Conservation (phyloP, 2,329 filamentous ascomycete genomes). For the Fusarium austroafricanum region DNA sequence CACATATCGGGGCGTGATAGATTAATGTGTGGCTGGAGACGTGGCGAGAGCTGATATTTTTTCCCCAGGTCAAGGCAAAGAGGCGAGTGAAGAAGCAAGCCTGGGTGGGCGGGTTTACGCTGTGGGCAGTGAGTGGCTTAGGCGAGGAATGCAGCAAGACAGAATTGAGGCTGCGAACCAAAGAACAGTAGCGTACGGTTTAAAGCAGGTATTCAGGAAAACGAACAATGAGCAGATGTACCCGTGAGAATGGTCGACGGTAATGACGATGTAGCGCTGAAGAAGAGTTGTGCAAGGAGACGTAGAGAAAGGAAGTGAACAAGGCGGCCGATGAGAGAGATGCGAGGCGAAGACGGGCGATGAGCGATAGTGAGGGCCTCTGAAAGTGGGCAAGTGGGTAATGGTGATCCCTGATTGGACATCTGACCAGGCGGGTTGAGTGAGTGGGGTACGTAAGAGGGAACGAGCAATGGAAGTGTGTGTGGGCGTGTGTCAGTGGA, state of each 20-base stretch:
- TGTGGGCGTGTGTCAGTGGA: constrained; percentile 41
- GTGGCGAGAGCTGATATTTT: constrained; percentile 57
- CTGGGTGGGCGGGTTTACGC: constrained; percentile 35
- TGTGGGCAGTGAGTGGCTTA: constrained; percentile 43
- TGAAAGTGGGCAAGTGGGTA: constrained; percentile 39
- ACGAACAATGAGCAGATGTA: constrained; percentile 24
- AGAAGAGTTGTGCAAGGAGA: constrained; percentile 35
- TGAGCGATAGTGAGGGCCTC: constrained; percentile 41
- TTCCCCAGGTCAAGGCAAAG: constrained; percentile 39
- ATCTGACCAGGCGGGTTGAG: constrained; percentile 13
- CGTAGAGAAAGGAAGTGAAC: constrained; percentile 34
- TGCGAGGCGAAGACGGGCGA: constrained; percentile 43
- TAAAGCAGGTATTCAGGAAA: constrained; percentile 20
- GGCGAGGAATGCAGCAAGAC: constrained; percentile 30
- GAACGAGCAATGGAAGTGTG: constrained; percentile 37
- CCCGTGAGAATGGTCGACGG: constrained; percentile 27
- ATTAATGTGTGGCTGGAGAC: constrained; percentile 57
- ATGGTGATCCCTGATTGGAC: constrained; percentile 7
- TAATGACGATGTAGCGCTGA: constrained; percentile 37
- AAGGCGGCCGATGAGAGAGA: constrained; percentile 42
- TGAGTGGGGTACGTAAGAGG: constrained; percentile 36
- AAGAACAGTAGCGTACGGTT: constrained; percentile 3
- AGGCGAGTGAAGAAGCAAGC: constrained; percentile 36
- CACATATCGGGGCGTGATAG: constrained; percentile 53
- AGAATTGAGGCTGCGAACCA: constrained; percentile 41